Evolutionary conservation across 345 rosid genomes (phyloP), one percentile per base, ranked within the genome.

Genomic region (Eucalyptus dawsonii): DNA sequence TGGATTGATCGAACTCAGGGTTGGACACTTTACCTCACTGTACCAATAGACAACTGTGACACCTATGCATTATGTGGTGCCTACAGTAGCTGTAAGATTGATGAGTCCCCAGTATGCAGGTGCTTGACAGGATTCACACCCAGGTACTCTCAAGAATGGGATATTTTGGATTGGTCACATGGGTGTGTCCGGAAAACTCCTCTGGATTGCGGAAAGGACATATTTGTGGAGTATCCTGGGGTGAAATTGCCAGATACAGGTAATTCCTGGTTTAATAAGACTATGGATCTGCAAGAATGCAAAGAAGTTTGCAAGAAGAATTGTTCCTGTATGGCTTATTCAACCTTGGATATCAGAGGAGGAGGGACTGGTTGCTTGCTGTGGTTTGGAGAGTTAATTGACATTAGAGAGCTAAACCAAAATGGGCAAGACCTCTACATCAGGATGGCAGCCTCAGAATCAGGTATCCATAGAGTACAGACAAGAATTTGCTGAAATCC

Each of bases 301-400:
- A 86, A 90, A 86, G 29, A 47, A n/a, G 7, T 87, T 56, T 95
- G 96, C 89, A 42, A n/a, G 45, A 87, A 88, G 22, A 94, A 95
- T 45, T 95, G 95, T 87, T 93, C 94, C 11, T 95, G 97, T 22
- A 92, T 76, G 3, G 96, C 95, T 87, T 94, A 94, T 88, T 90
- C 94, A 1, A 92, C 58, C 89, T 88, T 89, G 42, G 89, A 93
- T 86, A 89, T 95, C 42, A 86, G 89, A 58, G 94, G 91, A 34
- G 95, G 94, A 81, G 90, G 88, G 51, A 89, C 87, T 10, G 90
- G 90, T 17, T 89, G 90, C 50, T 54, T 89, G 69, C 42, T 72
- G 42, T 89, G 90, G 90, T 80, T 87, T 54, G 50, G 50, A 16
- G 88, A 89, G 86, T 76, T 89, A 37, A 44, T 72, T 34, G 90